phyloP scores from a whole-genome alignment of 1,139 yeast genomes.

The Pichia sp. region DNA sequence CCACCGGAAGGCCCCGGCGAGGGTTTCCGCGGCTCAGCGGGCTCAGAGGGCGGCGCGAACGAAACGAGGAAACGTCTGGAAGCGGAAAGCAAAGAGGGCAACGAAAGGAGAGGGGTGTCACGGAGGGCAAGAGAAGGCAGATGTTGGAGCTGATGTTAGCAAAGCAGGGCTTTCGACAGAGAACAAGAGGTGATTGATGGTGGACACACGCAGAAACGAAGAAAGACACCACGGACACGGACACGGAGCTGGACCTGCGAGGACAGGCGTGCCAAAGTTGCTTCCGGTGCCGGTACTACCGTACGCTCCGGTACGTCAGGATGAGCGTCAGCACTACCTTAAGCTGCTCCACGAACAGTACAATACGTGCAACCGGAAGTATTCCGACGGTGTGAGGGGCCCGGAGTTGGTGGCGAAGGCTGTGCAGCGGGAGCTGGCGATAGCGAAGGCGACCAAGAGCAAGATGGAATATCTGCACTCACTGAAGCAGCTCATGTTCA shows the following conservation, averaged over 20 bases:
- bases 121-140: neutral
- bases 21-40: neutral
- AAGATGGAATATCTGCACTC: slow-evolving; percentile 38
- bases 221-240: neutral
- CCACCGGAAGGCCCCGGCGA: neutral
- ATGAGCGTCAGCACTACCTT: slow-evolving; percentile 29
- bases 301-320: slow-evolving; percentile 30
- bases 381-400: neutral
- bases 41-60: neutral
- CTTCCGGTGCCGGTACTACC: slow-evolving; percentile 31
- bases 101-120: neutral
- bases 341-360: slow-evolving; percentile 27
- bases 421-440: slow-evolving; percentile 43
- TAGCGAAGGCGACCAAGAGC: slow-evolving; percentile 43
- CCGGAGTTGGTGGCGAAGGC: slow-evolving; percentile 34
- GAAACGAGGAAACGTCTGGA: neutral
- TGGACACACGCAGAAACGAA: neutral
- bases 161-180: too few relatives aligned
- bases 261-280: slow-evolving; percentile 2
- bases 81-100: neutral
- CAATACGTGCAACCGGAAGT: slow-evolving; percentile 3
- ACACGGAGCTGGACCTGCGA: neutral
- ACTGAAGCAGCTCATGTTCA: slow-evolving; percentile 38
- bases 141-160: neutral
- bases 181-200: neutral